Conservation (phyloP, 1,139 yeast species). For the Yamadazyma trypodendri region DNA sequence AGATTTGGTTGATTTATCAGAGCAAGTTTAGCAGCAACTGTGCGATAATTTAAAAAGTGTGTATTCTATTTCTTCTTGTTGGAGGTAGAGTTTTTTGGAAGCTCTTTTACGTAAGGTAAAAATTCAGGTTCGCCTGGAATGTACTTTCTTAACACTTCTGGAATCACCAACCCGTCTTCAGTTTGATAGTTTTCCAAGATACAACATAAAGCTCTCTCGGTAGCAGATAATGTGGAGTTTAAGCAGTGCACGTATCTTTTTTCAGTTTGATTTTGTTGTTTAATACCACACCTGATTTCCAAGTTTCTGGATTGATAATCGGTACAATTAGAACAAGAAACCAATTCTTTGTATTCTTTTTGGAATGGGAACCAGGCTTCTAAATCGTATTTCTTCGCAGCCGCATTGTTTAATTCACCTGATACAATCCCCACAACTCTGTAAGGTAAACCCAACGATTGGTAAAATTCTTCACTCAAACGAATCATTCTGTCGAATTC, state of each 20-base stretch:
- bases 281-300: slow-evolving; percentile 98
- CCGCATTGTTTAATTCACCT: slow-evolving; percentile 98
- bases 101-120: slow-evolving; percentile 83
- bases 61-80: slow-evolving; percentile 60
- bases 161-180: slow-evolving; percentile 89
- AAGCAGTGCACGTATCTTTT: slow-evolving; percentile 98
- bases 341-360: slow-evolving; percentile 96
- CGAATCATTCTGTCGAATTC: slow-evolving; percentile 96
- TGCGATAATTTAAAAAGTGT: too few relatives aligned
- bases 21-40: too few relatives aligned
- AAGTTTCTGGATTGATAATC: slow-evolving; percentile 98
- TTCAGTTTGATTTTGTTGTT: slow-evolving; percentile 91
- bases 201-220: slow-evolving; percentile 98
- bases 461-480: slow-evolving; percentile 88
- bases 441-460: slow-evolving; percentile 89
- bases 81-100: slow-evolving; percentile 92
- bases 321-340: slow-evolving; percentile 98
- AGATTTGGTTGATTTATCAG: too few relatives aligned
- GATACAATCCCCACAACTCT: slow-evolving; percentile 97
- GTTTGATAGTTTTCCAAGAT: slow-evolving; percentile 96
- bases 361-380: slow-evolving; percentile 99
- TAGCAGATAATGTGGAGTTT: slow-evolving; percentile 96
- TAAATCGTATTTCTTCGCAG: slow-evolving; percentile 96
- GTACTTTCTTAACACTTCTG: slow-evolving; percentile 92
- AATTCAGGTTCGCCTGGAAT: slow-evolving; percentile 99